Conservation (phyloP, 768 basidiomycete genomes). For the Phlegmacium glaucopus region DNA sequence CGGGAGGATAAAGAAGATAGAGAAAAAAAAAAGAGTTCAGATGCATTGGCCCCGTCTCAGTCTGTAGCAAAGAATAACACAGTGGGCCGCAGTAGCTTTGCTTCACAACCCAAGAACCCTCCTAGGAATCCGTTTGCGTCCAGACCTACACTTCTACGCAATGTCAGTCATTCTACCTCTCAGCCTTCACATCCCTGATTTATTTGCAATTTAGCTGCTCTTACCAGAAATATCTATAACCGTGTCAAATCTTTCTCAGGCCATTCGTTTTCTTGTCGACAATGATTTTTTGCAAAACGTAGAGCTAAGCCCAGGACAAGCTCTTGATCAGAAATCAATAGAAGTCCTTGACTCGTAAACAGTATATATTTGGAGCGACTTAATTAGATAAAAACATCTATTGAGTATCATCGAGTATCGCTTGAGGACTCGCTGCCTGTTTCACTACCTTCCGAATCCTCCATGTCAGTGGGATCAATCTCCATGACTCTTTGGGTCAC, state of each 20-base stretch:
- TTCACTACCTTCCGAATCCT: conserved; percentile 30
- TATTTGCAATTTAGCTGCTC: conserved; percentile 52
- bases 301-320: conserved; percentile 79
- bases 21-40: not conserved
- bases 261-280: conserved; percentile 84
- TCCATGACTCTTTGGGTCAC: conserved; percentile 72
- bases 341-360: conserved; percentile 40
- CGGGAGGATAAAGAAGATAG: not conserved
- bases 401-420: conserved; percentile 8
- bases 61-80: conserved; percentile 18
- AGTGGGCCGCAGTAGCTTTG: conserved; percentile 8
- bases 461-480: conserved; percentile 51
- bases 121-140: conserved; percentile 64
- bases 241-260: conserved; percentile 89
- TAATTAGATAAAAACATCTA: not conserved
- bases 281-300: conserved; percentile 84
- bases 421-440: conserved; percentile 16
- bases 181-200: not conserved
- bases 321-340: conserved; percentile 52
- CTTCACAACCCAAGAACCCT: conserved; percentile 43
- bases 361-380: conserved; percentile 3
- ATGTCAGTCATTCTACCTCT: conserved; percentile 44
- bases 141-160: conserved; percentile 72
- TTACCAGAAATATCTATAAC: conserved; percentile 85
- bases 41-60: not conserved